Evolutionary conservation across 441 rosid species (phyloP).

Genomic region (Erodium chrysanthum): DNA sequence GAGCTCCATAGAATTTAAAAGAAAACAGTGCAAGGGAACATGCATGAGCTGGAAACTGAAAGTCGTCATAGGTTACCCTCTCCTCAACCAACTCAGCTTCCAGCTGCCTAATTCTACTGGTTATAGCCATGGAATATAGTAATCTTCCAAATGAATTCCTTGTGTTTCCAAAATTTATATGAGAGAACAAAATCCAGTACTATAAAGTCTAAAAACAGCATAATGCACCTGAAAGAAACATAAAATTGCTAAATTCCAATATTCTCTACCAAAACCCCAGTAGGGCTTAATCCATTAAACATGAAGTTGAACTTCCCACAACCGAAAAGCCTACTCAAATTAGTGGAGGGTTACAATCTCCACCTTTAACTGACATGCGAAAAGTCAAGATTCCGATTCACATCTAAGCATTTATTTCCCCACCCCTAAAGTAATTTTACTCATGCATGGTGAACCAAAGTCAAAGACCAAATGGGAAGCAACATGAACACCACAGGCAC

Average conservation of each 20-base stretch:
- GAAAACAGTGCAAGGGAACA: neutral
- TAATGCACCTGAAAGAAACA: constrained; percentile 1
- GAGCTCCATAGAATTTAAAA: neutral
- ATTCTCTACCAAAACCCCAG: neutral
- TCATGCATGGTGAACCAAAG: neutral
- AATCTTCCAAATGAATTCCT: neutral
- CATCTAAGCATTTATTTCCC: neutral
- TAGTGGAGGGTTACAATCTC: neutral
- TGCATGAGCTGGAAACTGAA: neutral
- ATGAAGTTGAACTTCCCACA: neutral
- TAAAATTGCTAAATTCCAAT: neutral
- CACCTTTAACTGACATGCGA: neutral
- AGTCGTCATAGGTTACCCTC: neutral
- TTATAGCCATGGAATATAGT: neutral
- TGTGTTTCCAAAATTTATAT: neutral
- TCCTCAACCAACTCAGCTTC: neutral
- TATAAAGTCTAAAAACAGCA: neutral
- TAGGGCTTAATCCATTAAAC: constrained; percentile 7
- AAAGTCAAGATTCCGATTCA: neutral
- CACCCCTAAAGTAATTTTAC: neutral
- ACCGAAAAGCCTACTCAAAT: neutral
- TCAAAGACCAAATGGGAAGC: neutral
- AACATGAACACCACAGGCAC: neutral
- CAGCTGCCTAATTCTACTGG: neutral
- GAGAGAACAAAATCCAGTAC: neutral